phyloP scores from a whole-genome alignment of 176 grass and related monocot species.

The Tillandsia leiboldiana region DNA sequence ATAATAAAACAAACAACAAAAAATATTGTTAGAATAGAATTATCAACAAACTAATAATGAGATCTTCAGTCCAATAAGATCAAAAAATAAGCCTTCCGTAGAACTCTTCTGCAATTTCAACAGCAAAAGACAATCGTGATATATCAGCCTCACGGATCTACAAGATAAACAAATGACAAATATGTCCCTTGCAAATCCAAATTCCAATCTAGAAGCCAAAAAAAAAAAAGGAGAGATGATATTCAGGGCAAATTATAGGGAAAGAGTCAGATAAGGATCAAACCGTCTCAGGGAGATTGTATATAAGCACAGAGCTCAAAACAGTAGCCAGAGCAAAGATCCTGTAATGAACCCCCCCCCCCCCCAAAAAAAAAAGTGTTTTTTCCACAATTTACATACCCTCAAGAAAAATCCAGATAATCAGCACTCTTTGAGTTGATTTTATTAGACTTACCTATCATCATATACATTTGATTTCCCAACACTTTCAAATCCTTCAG shows the following conservation, averaged over 20 bases:
- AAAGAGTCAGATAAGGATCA: slow-evolving; percentile 21
- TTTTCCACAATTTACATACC: neutral
- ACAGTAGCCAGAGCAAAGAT: slow-evolving; percentile 93
- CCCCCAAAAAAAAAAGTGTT: neutral
- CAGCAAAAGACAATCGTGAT: slow-evolving; percentile 84
- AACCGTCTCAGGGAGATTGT: slow-evolving; percentile 94
- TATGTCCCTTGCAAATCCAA: neutral
- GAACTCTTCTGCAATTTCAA: slow-evolving; percentile 94
- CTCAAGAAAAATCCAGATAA: neutral
- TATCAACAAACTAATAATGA: slow-evolving; percentile 7
- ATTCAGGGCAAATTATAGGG: neutral
- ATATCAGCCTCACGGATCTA: slow-evolving; percentile 95
- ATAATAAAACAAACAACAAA: slow-evolving; percentile 7
- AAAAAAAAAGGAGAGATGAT: neutral
- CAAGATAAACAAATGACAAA: slow-evolving; percentile 18
- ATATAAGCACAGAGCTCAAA: slow-evolving; percentile 87
- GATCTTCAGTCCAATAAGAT: slow-evolving; percentile 13
- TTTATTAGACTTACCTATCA: slow-evolving; percentile 58
- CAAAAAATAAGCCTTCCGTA: slow-evolving; percentile 60
- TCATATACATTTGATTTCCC: slow-evolving; percentile 99
- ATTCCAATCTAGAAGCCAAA: neutral
- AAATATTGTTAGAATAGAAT: slow-evolving; percentile 37
- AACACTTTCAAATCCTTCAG: slow-evolving; percentile 91
- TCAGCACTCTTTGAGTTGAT: neutral
- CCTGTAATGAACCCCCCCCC: slow-evolving; percentile 35